Evolutionary conservation across 225 moss, liverwort and hornwort species (phyloP).

Genomic region (Takakia lepidozioides): DNA sequence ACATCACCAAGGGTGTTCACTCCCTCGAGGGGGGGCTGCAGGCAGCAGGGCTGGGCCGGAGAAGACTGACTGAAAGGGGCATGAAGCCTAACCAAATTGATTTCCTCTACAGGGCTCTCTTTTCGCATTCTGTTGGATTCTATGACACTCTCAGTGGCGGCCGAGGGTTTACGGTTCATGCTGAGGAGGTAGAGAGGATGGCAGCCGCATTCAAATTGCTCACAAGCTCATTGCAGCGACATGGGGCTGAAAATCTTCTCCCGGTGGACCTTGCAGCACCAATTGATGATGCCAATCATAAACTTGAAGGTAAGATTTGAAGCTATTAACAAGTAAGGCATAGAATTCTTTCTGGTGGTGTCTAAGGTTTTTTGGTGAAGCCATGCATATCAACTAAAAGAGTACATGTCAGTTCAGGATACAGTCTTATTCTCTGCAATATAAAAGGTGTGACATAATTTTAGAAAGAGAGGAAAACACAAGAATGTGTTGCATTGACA

Average conservation of each 20-base stretch:
- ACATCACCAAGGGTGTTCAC: not conserved
- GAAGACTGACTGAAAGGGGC: not conserved
- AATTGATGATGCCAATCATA: no score
- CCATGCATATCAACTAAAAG: no score
- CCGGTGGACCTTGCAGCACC: no score
- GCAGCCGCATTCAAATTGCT: not conserved
- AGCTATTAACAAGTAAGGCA: no score
- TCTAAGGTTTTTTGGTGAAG: no score
- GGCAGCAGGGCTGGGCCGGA: not conserved
- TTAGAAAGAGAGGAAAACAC: not conserved
- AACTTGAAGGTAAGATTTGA: no score
- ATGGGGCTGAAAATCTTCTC: no score
- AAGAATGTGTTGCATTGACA: no score
- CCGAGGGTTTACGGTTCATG: not conserved
- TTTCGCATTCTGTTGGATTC: constrained; percentile 1
- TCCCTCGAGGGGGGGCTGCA: not conserved
- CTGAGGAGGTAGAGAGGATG: not conserved
- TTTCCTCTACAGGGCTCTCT: constrained; percentile 1
- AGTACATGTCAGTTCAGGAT: no score
- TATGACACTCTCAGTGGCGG: constrained; percentile 1
- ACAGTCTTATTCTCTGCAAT: not conserved
- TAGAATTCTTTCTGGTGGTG: no score
- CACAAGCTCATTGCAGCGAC: not conserved
- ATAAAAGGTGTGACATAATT: not conserved
- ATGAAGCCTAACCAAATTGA: constrained; percentile 1